Base-by-base conservation (phyloP, 2,329 filamentous ascomycete species). In the Zopfia rhizophila region DNA sequence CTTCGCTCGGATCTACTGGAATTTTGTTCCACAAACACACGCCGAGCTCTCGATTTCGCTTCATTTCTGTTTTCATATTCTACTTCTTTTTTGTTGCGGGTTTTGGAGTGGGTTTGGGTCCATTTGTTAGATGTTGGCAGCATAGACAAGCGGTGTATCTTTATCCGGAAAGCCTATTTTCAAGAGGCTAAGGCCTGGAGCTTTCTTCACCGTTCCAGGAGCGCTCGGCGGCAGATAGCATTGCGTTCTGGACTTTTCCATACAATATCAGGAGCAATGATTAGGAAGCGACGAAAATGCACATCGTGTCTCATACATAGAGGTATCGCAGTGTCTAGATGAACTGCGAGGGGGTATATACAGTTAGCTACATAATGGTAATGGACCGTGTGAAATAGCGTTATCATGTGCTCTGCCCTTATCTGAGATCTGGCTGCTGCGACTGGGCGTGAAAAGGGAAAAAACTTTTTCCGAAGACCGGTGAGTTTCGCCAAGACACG, bases 321-420 rank as follows among this genome's bases (percentile, higher is more conserved):
- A 67, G 35, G 22, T 54, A 41, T 56, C 39, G 56, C 59, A 56
- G 57, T 53, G 32, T 50, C 45, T 51, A 48, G 45, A 55, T 35
- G 38, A 38, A 37, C 51, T 55, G 57, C 51, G 51, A 60, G 50
- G 41, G 51, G 40, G 29, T 55, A 55, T 51, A 55, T 48, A 56
- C 42, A 45, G 55, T 51, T 53, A 66, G 54, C 60, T 65, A 68
- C 53, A 56, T 67, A 68, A 69, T 67, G 50, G 53, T 69, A 68
- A 68, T 68, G 49, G 33, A 46, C 40, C n/a, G 22, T 40, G 46
- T 40, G 35, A 45, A 38, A 38, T 27, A n/a, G n/a, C n/a, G n/a
- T n/a, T n/a, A n/a, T n/a, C n/a, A n/a, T n/a, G n/a, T 27, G 24
- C 24, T 38, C 21, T 32, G 33, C 27, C 14, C 23, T 10, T 19